phyloP scores from a whole-genome alignment of 805 yeast species.

The Metschnikowia peoriensis region DNA sequence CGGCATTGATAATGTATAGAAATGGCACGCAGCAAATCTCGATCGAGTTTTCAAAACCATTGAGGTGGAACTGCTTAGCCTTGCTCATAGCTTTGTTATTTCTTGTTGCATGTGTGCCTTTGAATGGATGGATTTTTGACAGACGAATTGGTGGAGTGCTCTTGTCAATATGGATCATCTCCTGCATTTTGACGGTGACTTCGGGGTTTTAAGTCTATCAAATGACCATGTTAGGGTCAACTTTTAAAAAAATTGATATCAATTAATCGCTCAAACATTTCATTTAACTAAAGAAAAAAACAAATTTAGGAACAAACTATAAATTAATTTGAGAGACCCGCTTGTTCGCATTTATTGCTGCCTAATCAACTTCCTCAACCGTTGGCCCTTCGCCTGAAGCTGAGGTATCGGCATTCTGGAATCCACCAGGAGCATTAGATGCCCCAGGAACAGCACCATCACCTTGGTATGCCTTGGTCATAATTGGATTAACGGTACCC shows the following conservation, averaged over 20 bases:
- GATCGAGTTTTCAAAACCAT: constrained; percentile 13
- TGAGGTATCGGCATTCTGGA: constrained; percentile 16
- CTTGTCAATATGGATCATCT: constrained; percentile 31
- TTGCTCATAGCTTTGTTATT: constrained; percentile 12
- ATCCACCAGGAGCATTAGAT: constrained; percentile 25
- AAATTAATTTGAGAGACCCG: constrained; percentile 21
- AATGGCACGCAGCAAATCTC: constrained; percentile 4
- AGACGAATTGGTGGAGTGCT: constrained; percentile 31
- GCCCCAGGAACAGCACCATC: constrained; percentile 27
- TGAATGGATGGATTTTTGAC: constrained; percentile 33
- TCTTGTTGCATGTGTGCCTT: constrained; percentile 13
- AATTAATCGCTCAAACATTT: no score
- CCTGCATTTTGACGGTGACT: constrained; percentile 21
- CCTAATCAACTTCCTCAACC: constrained; percentile 16
- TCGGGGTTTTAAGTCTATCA: not conserved
- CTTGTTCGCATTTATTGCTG: constrained; percentile 10
- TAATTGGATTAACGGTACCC: constrained; percentile 39
- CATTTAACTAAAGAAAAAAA: no score
- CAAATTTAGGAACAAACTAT: not conserved
- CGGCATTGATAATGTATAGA: constrained; percentile 13
- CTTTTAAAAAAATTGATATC: not conserved
- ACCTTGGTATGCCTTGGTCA: constrained; percentile 33
- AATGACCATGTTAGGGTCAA: not conserved
- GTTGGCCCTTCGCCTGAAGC: constrained; percentile 13
- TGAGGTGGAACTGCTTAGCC: constrained; percentile 14